phyloP scores from a whole-genome alignment of 768 basidiomycete genomes.

The Tephrocybe sp. region DNA sequence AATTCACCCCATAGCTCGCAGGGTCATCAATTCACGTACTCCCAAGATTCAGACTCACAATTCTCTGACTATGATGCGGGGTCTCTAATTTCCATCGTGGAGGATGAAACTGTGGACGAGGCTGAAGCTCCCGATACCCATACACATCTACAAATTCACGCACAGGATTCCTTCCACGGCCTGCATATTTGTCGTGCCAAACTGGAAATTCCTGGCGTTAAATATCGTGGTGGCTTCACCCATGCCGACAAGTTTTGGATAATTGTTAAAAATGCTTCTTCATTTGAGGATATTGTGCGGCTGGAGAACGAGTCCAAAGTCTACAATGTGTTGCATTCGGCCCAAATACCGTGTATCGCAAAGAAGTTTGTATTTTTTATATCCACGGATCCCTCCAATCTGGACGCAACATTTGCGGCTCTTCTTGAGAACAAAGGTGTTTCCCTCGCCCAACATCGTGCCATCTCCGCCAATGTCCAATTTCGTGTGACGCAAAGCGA shows the following conservation, averaged over 20 bases:
- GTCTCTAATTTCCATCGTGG: no score
- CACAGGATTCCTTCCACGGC: background rate
- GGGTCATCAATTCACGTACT: background rate
- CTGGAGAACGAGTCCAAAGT: background rate
- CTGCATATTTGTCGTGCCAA: background rate
- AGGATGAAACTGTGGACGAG: background rate
- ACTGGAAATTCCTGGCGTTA: background rate
- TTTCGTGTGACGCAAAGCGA: no score
- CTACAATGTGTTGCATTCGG: background rate
- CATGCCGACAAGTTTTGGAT: background rate
- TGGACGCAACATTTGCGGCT: background rate
- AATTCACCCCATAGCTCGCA: no score
- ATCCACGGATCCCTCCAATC: background rate
- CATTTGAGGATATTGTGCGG: background rate
- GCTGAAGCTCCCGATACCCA: background rate
- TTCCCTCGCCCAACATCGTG: background rate
- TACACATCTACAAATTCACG: background rate
- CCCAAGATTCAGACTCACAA: background rate
- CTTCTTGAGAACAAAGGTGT: background rate
- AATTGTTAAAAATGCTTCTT: background rate
- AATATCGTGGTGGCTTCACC: background rate
- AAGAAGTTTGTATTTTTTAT: background rate
- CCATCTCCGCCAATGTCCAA: no score
- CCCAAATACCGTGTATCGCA: background rate
- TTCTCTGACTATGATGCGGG: background rate